Evolutionary conservation across 2,329 filamentous ascomycete species (phyloP), one percentile per base, ranked within the genome.

Genomic region (Trichocomaceae sp.): DNA sequence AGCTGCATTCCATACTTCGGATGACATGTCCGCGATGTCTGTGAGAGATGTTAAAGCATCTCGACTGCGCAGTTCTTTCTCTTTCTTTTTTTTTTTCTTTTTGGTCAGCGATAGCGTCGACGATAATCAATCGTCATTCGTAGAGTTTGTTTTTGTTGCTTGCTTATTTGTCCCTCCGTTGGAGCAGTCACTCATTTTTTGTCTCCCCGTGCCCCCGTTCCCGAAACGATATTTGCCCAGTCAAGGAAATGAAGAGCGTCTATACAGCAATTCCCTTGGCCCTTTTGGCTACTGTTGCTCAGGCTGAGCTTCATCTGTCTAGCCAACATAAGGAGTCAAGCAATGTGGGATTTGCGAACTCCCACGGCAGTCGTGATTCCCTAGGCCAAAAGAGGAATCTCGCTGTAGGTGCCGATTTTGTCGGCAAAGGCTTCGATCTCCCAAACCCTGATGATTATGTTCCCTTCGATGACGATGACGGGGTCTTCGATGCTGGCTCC

Each of bases 251-350:
- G 69, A 72, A 72, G 64, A 66, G 64, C 46, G 62, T 71, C 46
- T 61, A 66, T 29, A 64, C 61, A 45, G 69, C 68, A 50, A 66
- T 72, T 45, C 67, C 69, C 5, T 57, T 72, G 17, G 69, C 69
- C 47, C 58, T 71, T 17, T 58, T 72, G 51, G 69, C 64, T 47
- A 64, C 66, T 13, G 63, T 66, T 45, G 66, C 63, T 12, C 63
- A 64, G 46, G 63, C 64, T 3, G 58, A 66, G 53, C 59, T 57
- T 10, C 60, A 62, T 9, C 39, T 42, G 9, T 17, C 39, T 22
- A 12, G 39, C 17, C 17, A 12, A 12, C 39, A 42, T 10, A 47
- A 45, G 17, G 31, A 39, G 22, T 31, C 51, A 26, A 44, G 51
- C 29, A 49, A 52, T 47, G 10, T 48, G 12, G 45, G 39, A 29